These are phyloP conservation scores for Phytopythium kandeliae DNA, from an alignment of 352 stramenopile species.

Conservation along the genomic window DNA sequence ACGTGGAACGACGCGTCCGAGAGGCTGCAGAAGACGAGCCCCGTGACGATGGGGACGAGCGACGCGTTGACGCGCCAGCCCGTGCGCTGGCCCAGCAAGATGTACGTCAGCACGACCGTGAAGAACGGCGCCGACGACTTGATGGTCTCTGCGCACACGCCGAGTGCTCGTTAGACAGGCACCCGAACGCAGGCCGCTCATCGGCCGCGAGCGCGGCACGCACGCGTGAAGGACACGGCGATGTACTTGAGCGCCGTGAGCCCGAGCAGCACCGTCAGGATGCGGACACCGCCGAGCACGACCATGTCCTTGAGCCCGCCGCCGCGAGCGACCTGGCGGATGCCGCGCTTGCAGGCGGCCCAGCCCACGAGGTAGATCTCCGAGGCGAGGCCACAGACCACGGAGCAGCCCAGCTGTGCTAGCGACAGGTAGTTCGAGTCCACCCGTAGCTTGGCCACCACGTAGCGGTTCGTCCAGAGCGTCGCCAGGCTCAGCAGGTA, in stretches of 20 bases:
- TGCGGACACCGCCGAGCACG: slow-evolving; percentile 72
- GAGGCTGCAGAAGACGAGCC: slow-evolving; percentile 82
- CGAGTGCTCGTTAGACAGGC: background rate
- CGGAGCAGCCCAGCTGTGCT: slow-evolving; percentile 72
- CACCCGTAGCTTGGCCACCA: slow-evolving; percentile 65
- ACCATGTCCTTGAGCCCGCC: slow-evolving; percentile 80
- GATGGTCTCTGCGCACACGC: slow-evolving; percentile 73
- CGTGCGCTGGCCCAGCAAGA: slow-evolving; percentile 81
- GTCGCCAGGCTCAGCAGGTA: slow-evolving; percentile 76
- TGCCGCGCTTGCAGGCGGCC: slow-evolving; percentile 37
- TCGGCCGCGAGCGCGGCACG: slow-evolving; percentile 6
- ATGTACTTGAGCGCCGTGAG: slow-evolving; percentile 91
- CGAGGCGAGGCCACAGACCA: slow-evolving; percentile 57
- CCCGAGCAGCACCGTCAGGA: slow-evolving; percentile 84
- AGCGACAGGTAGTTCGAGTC: slow-evolving; percentile 78
- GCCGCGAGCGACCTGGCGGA: slow-evolving; percentile 45
- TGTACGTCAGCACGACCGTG: slow-evolving; percentile 83
- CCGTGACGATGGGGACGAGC: slow-evolving; percentile 82
- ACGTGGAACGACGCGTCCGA: slow-evolving; percentile 84
- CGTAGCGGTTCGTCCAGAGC: slow-evolving; percentile 82
- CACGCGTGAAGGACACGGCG: slow-evolving; percentile 87
- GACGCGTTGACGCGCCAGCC: slow-evolving; percentile 79
- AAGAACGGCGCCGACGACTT: slow-evolving; percentile 91
- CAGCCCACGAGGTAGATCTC: slow-evolving; percentile 74
- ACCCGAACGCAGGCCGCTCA: background rate